These are phyloP conservation scores for Chaetomiaceae sp. DNA, from an alignment of 2,329 filamentous ascomycete species.

Conservation along the genomic window DNA sequence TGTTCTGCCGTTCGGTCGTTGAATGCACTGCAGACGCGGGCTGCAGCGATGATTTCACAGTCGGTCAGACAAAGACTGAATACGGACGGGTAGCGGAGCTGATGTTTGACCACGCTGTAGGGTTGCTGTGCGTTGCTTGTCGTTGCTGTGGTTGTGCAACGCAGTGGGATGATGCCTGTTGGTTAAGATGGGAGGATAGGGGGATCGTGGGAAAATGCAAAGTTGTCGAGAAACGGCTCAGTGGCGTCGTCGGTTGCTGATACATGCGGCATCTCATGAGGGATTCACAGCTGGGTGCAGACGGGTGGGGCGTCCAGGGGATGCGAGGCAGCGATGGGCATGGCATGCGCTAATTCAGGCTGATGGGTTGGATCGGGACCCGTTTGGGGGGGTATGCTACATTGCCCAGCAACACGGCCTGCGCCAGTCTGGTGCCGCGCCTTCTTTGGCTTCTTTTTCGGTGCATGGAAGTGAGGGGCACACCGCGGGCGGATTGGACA, in stretches of 20 bases:
- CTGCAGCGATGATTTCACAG: not conserved
- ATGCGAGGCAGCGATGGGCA: not conserved
- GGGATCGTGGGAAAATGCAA: not conserved
- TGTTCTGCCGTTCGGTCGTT: no score
- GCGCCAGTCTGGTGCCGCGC: slow-evolving; percentile 3
- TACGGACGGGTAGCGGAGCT: slow-evolving; percentile 8
- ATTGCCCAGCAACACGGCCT: not conserved
- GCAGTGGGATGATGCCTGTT: not conserved
- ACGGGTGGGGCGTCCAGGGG: slow-evolving; percentile 1
- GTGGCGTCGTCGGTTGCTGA: slow-evolving; percentile 5
- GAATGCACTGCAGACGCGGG: not conserved
- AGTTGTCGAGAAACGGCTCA: not conserved
- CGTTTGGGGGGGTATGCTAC: no score
- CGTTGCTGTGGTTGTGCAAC: no score
- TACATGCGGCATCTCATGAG: slow-evolving; percentile 5
- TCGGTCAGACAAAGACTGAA: slow-evolving; percentile 6
- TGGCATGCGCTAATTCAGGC: slow-evolving; percentile 19
- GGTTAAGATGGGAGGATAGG: not conserved
- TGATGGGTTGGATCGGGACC: slow-evolving; percentile 10
- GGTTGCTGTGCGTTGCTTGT: slow-evolving; percentile 4
- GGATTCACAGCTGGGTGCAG: slow-evolving; percentile 7
- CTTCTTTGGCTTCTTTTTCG: not conserved
- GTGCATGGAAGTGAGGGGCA: slow-evolving; percentile 7
- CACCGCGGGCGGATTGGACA: slow-evolving; percentile 21
- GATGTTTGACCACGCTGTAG: not conserved